These are phyloP conservation scores for Tilletia caries DNA, from an alignment of 1,284 basidiomycete genomes.

Conservation along the genomic window DNA sequence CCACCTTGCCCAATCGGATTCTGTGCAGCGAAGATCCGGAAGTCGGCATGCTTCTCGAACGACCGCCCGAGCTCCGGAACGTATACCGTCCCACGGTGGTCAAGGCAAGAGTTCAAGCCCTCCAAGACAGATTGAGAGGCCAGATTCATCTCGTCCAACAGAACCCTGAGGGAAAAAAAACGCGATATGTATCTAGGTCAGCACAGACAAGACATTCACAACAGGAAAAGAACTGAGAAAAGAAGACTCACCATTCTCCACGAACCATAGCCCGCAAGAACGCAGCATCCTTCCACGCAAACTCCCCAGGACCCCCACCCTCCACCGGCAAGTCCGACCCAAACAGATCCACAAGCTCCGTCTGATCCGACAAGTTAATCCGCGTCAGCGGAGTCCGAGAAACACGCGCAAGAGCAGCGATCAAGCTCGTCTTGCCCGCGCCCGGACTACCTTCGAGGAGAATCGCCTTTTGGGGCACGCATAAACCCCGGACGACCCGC, in stretches of 20 bases:
- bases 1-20: slow-evolving; percentile 96
- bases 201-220: not conserved
- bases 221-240: not conserved
- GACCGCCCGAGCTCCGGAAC: slow-evolving; percentile 90
- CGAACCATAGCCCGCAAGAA: slow-evolving; percentile 80
- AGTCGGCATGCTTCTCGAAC: slow-evolving; percentile 82
- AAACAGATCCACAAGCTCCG: slow-evolving; percentile 92
- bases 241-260: slow-evolving; percentile 66
- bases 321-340: slow-evolving; percentile 95
- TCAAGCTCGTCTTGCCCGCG: slow-evolving; percentile 96
- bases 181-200: not conserved
- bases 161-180: slow-evolving; percentile 63
- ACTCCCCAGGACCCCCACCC: slow-evolving; percentile 84
- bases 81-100: slow-evolving; percentile 92
- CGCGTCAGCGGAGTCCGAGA: slow-evolving; percentile 78
- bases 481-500: slow-evolving; percentile 83
- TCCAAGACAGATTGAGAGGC: slow-evolving; percentile 89
- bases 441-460: slow-evolving; percentile 96
- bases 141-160: slow-evolving; percentile 98
- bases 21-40: slow-evolving; percentile 96
- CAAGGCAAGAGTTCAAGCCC: slow-evolving; percentile 91
- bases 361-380: slow-evolving; percentile 99
- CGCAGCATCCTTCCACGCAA: slow-evolving; percentile 95
- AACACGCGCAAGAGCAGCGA: slow-evolving; percentile 79
- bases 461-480: slow-evolving; percentile 78